Percentiles rank a stretch among this genome's conserved stretches.
These are phyloP conservation scores for Pulveroboletus sp. DNA, from an alignment of 768 basidiomycete genomes.

Conservation along the genomic window DNA sequence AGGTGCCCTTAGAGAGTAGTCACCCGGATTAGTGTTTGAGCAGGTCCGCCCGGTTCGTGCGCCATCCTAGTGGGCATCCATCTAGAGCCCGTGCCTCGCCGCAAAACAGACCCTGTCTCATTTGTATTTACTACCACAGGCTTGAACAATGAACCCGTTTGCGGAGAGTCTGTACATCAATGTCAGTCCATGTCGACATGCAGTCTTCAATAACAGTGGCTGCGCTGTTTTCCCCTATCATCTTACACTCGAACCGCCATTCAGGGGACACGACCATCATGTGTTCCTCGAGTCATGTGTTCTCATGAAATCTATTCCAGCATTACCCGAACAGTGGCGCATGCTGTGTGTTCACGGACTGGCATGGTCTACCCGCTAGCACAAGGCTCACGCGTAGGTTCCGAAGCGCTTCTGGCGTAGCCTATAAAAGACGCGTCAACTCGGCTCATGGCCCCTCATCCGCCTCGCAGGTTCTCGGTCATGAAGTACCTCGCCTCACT, in stretches of 20 bases:
- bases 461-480: neutral
- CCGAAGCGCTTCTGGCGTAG: neutral
- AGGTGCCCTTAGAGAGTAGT: too few relatives aligned
- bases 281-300: neutral
- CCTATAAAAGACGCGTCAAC: constrained; percentile 11
- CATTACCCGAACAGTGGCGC: constrained; percentile 6
- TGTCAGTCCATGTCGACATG: neutral
- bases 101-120: neutral
- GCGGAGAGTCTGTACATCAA: neutral
- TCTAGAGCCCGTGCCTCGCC: neutral
- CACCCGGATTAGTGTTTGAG: too few relatives aligned
- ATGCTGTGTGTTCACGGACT: constrained; percentile 12
- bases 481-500: constrained; percentile 24
- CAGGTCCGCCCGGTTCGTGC: too few relatives aligned
- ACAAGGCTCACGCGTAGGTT: neutral
- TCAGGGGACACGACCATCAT: neutral
- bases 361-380: too few relatives aligned
- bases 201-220: neutral
- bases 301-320: constrained; percentile 7
- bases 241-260: neutral
- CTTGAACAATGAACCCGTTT: neutral
- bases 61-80: too few relatives aligned
- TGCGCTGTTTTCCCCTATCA: too few relatives aligned
- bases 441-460: neutral
- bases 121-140: neutral